A percentile compares a stretch with the other conserved stretches of the same genome.
phyloP scores from a whole-genome alignment of 2,329 filamentous ascomycete species.

The Epichloe festucae region DNA sequence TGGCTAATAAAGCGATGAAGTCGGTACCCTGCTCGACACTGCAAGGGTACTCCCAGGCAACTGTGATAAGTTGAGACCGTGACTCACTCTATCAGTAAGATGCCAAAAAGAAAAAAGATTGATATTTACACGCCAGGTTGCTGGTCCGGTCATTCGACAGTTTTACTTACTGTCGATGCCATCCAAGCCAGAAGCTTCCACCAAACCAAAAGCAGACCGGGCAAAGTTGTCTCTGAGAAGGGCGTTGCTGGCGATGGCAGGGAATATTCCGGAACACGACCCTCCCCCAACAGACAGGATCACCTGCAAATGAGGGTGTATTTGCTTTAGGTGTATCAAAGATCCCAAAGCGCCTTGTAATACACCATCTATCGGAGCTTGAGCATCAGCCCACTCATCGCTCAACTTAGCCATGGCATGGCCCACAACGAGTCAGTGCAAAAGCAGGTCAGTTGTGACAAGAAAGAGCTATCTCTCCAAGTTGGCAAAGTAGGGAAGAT shows the following conservation, averaged over 20 bases:
- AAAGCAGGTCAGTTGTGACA: no score
- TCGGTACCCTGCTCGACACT: slow-evolving; percentile 53
- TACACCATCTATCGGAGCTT: slow-evolving; percentile 59
- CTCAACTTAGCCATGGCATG: slow-evolving; percentile 42
- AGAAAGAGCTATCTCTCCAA: no score
- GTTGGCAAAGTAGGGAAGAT: no score
- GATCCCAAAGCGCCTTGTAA: slow-evolving; percentile 56
- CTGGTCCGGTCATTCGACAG: no score
- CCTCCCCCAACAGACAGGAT: slow-evolving; percentile 70
- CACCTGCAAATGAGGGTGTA: slow-evolving; percentile 59
- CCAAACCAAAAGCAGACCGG: slow-evolving; percentile 49
- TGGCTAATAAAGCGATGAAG: slow-evolving; percentile 55
- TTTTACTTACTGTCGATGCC: slow-evolving; percentile 51
- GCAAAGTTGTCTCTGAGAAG: slow-evolving; percentile 56
- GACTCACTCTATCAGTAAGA: background rate
- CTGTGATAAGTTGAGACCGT: slow-evolving; percentile 28
- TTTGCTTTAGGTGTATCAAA: slow-evolving; percentile 57
- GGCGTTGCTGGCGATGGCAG: slow-evolving; percentile 49
- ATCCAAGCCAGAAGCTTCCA: slow-evolving; percentile 51
- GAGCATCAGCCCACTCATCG: slow-evolving; percentile 65
- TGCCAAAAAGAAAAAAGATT: no score
- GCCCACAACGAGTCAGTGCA: slow-evolving; percentile 8
- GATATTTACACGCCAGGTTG: no score
- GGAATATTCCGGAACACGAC: slow-evolving; percentile 51
- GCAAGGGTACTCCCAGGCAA: slow-evolving; percentile 69